Percentiles rank a stretch among this genome's conserved stretches.
These are phyloP conservation scores for Aspergillus sp. DNA, from an alignment of 2,329 filamentous ascomycete species.

Conservation along the genomic window DNA sequence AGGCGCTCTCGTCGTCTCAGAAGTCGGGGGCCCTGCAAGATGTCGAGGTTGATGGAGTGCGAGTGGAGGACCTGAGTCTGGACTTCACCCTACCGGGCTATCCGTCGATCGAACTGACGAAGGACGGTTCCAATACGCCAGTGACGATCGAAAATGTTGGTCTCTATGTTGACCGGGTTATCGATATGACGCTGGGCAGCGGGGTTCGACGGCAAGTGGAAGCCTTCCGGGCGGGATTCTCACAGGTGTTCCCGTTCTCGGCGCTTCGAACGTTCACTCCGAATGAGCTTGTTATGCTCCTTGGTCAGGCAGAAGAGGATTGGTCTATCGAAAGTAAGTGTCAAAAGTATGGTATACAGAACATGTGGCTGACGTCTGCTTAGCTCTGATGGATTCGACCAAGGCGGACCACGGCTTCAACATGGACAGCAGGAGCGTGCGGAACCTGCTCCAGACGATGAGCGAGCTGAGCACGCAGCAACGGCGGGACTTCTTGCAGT, in stretches of 20 bases:
- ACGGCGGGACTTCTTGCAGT: slow-evolving; percentile 90
- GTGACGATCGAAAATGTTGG: slow-evolving; percentile 91
- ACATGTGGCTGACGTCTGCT: slow-evolving; percentile 12
- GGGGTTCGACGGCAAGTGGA: slow-evolving; percentile 85
- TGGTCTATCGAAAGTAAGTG: slow-evolving; percentile 92
- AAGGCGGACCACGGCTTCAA: slow-evolving; percentile 98
- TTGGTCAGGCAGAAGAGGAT: slow-evolving; percentile 86
- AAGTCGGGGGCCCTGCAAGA: slow-evolving; percentile 61
- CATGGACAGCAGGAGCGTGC: slow-evolving; percentile 93
- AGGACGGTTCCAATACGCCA: slow-evolving; percentile 61
- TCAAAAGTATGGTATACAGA: neutral
- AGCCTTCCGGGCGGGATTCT: slow-evolving; percentile 84
- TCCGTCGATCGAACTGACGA: slow-evolving; percentile 70
- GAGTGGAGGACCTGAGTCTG: slow-evolving; percentile 76
- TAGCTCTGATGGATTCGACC: slow-evolving; percentile 92
- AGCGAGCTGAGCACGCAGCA: slow-evolving; percentile 67
- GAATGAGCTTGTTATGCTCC: slow-evolving; percentile 87
- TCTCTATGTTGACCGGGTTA: slow-evolving; percentile 74
- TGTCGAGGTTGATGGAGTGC: slow-evolving; percentile 65
- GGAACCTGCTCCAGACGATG: slow-evolving; percentile 89
- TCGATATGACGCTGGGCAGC: slow-evolving; percentile 81
- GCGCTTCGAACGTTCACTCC: slow-evolving; percentile 90
- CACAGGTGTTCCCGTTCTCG: slow-evolving; percentile 90
- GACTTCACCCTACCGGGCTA: slow-evolving; percentile 95
- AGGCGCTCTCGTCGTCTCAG: slow-evolving; percentile 53